phyloP scores from a whole-genome alignment of 805 yeast species.

The Candida oleophila region DNA sequence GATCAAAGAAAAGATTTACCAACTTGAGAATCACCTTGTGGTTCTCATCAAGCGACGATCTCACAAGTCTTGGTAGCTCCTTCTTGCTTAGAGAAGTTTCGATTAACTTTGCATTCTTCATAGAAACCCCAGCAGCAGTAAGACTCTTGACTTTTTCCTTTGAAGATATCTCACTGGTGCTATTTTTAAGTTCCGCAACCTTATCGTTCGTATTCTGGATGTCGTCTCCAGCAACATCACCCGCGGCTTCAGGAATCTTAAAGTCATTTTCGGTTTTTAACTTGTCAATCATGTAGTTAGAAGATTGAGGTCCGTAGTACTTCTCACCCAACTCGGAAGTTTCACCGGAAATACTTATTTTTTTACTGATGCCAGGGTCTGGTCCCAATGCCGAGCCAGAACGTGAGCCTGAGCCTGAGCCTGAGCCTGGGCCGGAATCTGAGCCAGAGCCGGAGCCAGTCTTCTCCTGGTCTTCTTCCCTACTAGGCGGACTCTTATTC shows the following conservation, averaged over 20 bases:
- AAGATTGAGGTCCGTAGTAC: conserved; percentile 53
- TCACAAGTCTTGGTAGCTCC: conserved; percentile 25
- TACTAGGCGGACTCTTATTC: not conserved
- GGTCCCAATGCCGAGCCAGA: too few species aligned
- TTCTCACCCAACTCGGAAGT: conserved; percentile 40
- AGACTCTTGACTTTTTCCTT: conserved; percentile 1
- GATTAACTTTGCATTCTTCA: conserved; percentile 8
- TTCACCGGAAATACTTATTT: conserved; percentile 28
- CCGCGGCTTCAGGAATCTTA: too few species aligned
- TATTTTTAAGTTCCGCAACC: not conserved
- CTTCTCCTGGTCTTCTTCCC: not conserved
- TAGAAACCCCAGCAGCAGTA: not conserved
- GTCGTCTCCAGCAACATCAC: not conserved
- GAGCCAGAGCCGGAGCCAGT: too few species aligned
- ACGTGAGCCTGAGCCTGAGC: too few species aligned
- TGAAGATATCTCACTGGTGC: not conserved
- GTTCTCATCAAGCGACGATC: conserved; percentile 21
- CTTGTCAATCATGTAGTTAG: conserved; percentile 45
- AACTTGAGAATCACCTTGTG: conserved; percentile 29
- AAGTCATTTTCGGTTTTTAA: too few species aligned
- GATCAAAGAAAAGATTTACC: conserved; percentile 43
- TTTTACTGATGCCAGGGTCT: too few species aligned
- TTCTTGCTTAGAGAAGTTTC: conserved; percentile 28
- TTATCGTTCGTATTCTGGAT: not conserved
- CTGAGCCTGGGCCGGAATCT: too few species aligned